Conservation (phyloP, 2,329 filamentous ascomycete species). For the Neocatenulostroma microsporum region DNA sequence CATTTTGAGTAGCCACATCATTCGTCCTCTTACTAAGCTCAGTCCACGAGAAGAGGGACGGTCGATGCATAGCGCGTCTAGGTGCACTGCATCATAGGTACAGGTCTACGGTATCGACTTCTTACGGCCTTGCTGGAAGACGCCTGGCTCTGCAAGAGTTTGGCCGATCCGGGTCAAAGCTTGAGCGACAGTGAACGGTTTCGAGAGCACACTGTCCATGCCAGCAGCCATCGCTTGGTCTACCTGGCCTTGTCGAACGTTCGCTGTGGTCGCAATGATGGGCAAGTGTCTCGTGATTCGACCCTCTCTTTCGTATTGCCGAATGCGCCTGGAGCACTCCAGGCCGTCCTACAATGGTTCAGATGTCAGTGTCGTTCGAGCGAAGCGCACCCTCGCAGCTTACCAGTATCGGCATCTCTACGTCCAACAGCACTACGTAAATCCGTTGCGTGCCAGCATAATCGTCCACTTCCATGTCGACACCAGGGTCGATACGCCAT, state of each 20-base stretch:
- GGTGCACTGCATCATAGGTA: too few species aligned
- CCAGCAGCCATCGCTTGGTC: constrained; percentile 62
- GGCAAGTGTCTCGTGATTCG: constrained; percentile 60
- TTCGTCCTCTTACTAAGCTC: too few species aligned
- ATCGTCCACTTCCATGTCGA: constrained; percentile 23
- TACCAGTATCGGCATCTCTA: constrained; percentile 77
- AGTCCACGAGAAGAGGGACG: too few species aligned
- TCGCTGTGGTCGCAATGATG: constrained; percentile 73
- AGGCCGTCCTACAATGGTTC: too few species aligned
- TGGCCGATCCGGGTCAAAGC: constrained; percentile 13
- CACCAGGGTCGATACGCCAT: too few species aligned
- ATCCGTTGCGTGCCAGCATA: constrained; percentile 18
- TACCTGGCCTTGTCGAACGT: constrained; percentile 67
- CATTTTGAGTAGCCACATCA: too few species aligned
- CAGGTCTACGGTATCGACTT: too few species aligned
- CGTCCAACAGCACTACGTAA: constrained; percentile 64
- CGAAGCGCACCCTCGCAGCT: too few species aligned
- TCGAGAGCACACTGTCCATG: constrained; percentile 47
- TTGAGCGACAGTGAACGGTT: constrained; percentile 35
- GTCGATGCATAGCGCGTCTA: too few species aligned
- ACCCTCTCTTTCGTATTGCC: constrained; percentile 57
- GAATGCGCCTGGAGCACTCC: constrained; percentile 62
- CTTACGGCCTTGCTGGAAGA: too few species aligned
- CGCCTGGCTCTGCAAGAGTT: too few species aligned
- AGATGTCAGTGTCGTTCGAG: too few species aligned